Percentiles rank a stretch among this genome's conserved stretches.
These are phyloP conservation scores for Stagonosporopsis cucurbitacearum DNA, from an alignment of 2,329 filamentous ascomycete genomes.

Conservation along the genomic window DNA sequence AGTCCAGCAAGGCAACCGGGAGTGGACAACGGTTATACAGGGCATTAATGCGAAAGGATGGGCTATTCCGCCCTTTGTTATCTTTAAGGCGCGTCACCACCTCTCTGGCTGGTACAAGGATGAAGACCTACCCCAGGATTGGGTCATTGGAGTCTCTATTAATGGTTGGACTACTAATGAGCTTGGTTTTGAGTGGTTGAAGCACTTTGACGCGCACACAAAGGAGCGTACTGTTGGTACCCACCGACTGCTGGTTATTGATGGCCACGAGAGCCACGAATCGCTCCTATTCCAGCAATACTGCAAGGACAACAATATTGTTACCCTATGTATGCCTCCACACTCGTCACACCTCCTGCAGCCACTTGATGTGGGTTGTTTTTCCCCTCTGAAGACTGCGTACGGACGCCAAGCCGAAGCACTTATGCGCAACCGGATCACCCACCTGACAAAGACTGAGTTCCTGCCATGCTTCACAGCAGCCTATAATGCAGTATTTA, in stretches of 20 bases:
- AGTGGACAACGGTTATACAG: not conserved
- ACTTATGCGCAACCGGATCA: conserved; percentile 27
- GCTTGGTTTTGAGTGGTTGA: too few species aligned
- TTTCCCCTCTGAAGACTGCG: conserved; percentile 15
- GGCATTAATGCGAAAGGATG: not conserved
- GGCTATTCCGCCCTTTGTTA: not conserved
- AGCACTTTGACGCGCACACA: too few species aligned
- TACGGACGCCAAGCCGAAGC: conserved; percentile 33
- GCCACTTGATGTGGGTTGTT: conserved; percentile 11
- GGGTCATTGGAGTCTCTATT: too few species aligned
- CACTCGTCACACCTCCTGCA: not conserved
- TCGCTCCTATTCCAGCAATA: conserved; percentile 2
- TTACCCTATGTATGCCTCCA: conserved; percentile 1
- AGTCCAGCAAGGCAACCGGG: not conserved
- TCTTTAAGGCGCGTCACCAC: too few species aligned
- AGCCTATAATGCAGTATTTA: conserved; percentile 34
- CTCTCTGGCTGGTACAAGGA: too few species aligned
- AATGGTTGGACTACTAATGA: too few species aligned
- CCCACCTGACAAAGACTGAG: conserved; percentile 32
- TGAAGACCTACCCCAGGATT: too few species aligned
- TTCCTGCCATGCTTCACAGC: conserved; percentile 31
- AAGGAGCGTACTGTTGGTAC: conserved; percentile 3
- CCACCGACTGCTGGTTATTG: conserved; percentile 17
- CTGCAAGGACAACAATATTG: not conserved
- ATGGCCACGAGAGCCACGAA: conserved; percentile 18